Base-by-base conservation (phyloP, 1,284 basidiomycete genomes). In the Ustilago loliicola region DNA sequence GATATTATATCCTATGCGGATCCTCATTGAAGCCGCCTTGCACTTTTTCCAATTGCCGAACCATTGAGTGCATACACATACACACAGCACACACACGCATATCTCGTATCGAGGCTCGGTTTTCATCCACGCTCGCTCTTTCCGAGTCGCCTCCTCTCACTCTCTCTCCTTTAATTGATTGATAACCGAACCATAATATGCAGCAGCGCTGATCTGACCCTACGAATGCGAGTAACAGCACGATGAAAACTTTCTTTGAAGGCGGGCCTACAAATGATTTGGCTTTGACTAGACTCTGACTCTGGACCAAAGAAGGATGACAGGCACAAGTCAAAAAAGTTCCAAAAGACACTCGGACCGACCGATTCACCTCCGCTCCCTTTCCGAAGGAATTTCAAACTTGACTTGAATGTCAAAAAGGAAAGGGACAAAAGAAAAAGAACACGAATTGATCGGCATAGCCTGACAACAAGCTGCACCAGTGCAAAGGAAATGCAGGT, bases 361-460 rank as follows among this genome's bases (percentile, higher is more conserved):
- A 53, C 29, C 50, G 50, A 51, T 29, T 27, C 25, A 51, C 15
- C n/a, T 30, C 50, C 27, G 52, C 8, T n/a, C 9, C 36, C 17
- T 32, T 53, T 53, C 52, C 52, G 29, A n/a, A 32, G 52, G 52
- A 53, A 53, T 34, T 53, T 53, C 17, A 32, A 53, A 53, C 5
- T 53, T 15, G 9, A 38, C n/a, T n/a, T n/a, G n/a, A n/a, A n/a
- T n/a, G n/a, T n/a, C n/a, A n/a, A n/a, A n/a, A n/a, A n/a, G n/a
- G 27, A 29, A 19, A 7, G 23, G 8, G 15, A 34, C 17, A 10
- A 13, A n/a, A 23, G 17, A 17, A 47, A 23, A 47, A 5, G 45
- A 47, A 47, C 11, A 47, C 45, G 11, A 17, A 42, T 42, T 19
- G 40, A 13, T 15, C 40, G n/a, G 40, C 40, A 42, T 15, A 47